A percentile compares a stretch with the other conserved stretches of the same genome.
Conservation (phyloP, 768 basidiomycete genomes). For the Rhizopogon sp. region DNA sequence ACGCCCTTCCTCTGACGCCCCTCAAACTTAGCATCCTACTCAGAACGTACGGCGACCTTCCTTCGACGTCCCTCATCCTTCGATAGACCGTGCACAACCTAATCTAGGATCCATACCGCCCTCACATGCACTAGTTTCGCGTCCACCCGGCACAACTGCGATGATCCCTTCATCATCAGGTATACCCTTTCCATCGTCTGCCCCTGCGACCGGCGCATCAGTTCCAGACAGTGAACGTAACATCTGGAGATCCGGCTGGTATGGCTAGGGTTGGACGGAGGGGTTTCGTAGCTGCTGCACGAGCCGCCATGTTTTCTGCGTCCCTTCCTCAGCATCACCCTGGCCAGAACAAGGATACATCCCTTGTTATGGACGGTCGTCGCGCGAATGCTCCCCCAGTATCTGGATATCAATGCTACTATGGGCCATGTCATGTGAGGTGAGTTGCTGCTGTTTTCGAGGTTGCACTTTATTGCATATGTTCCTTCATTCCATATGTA, state of each 20-base stretch:
- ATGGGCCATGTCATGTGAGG: conserved; percentile 26
- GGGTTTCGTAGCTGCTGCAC: conserved; percentile 73
- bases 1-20: conserved; percentile 8
- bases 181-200: conserved; percentile 12
- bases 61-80: conserved; percentile 7
- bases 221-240: conserved; percentile 21
- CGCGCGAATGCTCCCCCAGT: conserved; percentile 38
- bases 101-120: not conserved
- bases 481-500: not conserved
- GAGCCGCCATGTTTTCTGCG: conserved; percentile 47
- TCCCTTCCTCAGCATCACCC: conserved; percentile 7
- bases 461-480: not conserved
- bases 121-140: not conserved
- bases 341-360: not conserved
- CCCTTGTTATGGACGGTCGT: conserved; percentile 11
- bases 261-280: conserved; percentile 91
- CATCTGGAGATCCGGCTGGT: conserved; percentile 67
- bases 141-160: conserved; percentile 6
- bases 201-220: conserved; percentile 6
- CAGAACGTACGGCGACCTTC: conserved; percentile 9
- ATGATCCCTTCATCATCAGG: conserved; percentile 9
- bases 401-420: conserved; percentile 41
- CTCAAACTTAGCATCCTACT: not conserved
- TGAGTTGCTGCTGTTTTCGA: conserved; percentile 9
- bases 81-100: not conserved